Percentiles rank a stretch among this genome's conserved stretches.
These are phyloP conservation scores for Isatis tinctoria DNA, from an alignment of 345 rosid species.

Conservation along the genomic window DNA sequence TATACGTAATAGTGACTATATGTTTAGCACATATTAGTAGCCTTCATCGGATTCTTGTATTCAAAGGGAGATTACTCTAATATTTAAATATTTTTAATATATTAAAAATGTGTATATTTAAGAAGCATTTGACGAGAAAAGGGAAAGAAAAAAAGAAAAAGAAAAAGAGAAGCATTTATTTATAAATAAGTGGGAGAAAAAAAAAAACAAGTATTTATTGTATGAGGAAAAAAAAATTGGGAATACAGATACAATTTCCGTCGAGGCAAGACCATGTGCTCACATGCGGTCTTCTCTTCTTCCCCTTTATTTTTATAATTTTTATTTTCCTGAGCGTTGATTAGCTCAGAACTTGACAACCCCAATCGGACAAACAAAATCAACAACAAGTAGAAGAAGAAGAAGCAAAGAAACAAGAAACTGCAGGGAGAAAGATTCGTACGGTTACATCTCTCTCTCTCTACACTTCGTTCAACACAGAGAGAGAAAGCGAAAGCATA, in stretches of 20 bases:
- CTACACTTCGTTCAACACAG: background rate
- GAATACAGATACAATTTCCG: conserved; percentile 14
- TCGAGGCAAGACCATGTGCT: conserved; percentile 54
- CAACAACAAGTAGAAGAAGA: background rate
- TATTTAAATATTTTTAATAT: too few relatives aligned
- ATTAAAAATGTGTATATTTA: too few relatives aligned
- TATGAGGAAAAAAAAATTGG: too few relatives aligned
- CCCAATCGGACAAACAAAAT: background rate
- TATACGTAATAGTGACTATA: too few relatives aligned
- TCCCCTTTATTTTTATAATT: background rate
- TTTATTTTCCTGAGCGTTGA: conserved; percentile 6
- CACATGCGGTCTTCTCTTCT: conserved; percentile 37
- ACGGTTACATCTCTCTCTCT: background rate
- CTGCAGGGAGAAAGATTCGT: background rate
- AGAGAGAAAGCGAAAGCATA: background rate
- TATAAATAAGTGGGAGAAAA: too few relatives aligned
- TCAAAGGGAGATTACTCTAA: too few relatives aligned
- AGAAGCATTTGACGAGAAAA: too few relatives aligned
- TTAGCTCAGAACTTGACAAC: conserved; percentile 13
- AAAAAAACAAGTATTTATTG: too few relatives aligned
- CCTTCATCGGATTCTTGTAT: too few relatives aligned
- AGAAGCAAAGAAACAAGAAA: background rate
- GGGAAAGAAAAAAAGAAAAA: too few relatives aligned
- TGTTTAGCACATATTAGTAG: too few relatives aligned
- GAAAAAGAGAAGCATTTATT: too few relatives aligned